Conservation (phyloP, 2,329 filamentous ascomycete genomes). For the Coleophoma cylindrospora region DNA sequence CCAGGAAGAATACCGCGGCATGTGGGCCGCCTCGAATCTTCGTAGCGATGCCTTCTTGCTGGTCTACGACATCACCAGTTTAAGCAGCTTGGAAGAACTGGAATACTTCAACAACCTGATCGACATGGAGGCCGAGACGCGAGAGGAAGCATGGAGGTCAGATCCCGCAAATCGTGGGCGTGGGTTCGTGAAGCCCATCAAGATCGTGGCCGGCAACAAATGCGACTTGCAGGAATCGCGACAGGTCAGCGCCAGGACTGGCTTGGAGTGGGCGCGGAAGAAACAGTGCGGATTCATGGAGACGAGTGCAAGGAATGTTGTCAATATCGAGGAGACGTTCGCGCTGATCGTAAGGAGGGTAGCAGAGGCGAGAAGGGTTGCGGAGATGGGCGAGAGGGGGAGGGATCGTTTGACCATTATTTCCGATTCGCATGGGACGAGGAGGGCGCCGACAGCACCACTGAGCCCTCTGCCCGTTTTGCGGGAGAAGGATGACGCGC, state of each 20-base stretch:
- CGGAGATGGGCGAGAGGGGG: conserved; percentile 5
- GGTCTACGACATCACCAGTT: conserved; percentile 80
- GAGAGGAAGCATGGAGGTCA: conserved; percentile 38
- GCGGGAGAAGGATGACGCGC: conserved; percentile 12
- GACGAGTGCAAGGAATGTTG: conserved; percentile 76
- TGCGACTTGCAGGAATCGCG: conserved; percentile 71
- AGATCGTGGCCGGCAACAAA: conserved; percentile 83
- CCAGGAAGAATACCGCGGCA: conserved; percentile 85
- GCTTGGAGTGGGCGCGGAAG: conserved; percentile 71
- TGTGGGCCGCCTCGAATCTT: conserved; percentile 78
- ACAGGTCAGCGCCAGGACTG: conserved; percentile 63
- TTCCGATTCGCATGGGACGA: conserved; percentile 13
- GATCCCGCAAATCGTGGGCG: conserved; percentile 10
- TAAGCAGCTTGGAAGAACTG: conserved; percentile 63
- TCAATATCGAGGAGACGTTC: conserved; percentile 89
- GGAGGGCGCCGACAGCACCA: conserved; percentile 21
- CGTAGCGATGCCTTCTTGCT: conserved; percentile 78
- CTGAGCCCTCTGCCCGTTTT: conserved; percentile 22
- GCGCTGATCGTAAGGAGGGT: conserved; percentile 61
- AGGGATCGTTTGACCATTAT: conserved; percentile 4
- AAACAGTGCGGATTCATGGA: conserved; percentile 83
- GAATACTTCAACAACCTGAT: conserved; percentile 80
- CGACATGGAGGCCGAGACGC: conserved; percentile 73
- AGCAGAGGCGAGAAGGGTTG: conserved; percentile 37
- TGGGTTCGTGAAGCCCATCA: conserved; percentile 49